phyloP scores from a whole-genome alignment of 139 green algal species.

The Chlamydomonas incerta region DNA sequence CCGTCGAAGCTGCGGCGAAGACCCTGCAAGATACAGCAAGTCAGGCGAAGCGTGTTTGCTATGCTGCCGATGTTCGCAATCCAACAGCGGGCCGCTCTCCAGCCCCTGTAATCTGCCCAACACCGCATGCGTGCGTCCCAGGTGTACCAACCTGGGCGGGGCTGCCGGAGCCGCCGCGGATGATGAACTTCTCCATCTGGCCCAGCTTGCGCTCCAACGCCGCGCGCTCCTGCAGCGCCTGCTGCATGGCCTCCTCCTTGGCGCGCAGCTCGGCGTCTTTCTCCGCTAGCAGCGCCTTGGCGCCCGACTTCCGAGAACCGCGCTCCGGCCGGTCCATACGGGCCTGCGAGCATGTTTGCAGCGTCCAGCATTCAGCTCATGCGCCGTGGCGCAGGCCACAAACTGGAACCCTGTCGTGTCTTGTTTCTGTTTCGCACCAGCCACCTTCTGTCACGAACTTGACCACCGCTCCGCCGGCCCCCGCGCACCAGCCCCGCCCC shows the following conservation, averaged over 20 bases:
- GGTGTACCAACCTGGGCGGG: conserved; percentile 12
- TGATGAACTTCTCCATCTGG: conserved; percentile 63
- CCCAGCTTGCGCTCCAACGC: conserved; percentile 48
- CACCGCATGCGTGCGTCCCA: no score
- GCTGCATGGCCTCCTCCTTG: conserved; percentile 42
- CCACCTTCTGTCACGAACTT: no score
- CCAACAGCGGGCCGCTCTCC: no score
- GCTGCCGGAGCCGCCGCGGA: conserved; percentile 19
- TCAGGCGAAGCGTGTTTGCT: no score
- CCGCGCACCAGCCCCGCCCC: no score
- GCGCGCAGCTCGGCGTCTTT: conserved; percentile 42
- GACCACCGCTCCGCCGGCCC: no score
- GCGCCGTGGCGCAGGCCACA: no score
- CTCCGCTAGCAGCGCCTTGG: conserved; percentile 28
- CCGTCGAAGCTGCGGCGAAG: conserved; percentile 29
- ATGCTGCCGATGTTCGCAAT: no score
- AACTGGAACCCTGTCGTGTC: no score
- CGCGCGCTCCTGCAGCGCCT: conserved; percentile 32
- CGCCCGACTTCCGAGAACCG: background rate
- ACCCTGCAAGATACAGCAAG: background rate
- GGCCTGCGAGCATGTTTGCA: background rate
- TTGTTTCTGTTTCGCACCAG: no score
- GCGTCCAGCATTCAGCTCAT: no score
- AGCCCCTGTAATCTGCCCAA: no score
- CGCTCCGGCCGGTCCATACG: conserved; percentile 8